Evolutionary conservation across 352 stramenopile species (phyloP).

Genomic region (Phytophthora pistaciae): DNA sequence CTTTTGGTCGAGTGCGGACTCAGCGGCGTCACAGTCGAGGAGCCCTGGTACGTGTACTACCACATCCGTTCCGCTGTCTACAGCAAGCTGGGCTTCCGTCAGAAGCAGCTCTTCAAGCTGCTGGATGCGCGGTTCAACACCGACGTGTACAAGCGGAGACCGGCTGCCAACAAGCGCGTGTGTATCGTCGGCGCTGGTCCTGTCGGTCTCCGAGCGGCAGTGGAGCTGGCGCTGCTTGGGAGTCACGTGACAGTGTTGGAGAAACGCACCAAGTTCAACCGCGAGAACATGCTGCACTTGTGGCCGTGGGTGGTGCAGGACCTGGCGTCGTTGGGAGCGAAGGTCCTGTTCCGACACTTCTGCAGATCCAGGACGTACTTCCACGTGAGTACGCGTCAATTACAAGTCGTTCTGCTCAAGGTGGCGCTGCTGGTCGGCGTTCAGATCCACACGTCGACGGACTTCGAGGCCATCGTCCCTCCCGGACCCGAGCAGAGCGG

Average conservation of each 20-base stretch:
- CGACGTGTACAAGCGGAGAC: slow-evolving; percentile 51
- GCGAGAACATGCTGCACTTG: slow-evolving; percentile 84
- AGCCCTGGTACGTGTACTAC: slow-evolving; percentile 61
- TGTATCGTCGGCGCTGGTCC: slow-evolving; percentile 75
- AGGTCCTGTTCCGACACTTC: slow-evolving; percentile 72
- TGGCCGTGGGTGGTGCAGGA: slow-evolving; percentile 87
- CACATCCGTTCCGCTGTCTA: slow-evolving; percentile 57
- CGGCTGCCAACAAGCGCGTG: slow-evolving; percentile 55
- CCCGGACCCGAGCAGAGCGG: slow-evolving; percentile 40
- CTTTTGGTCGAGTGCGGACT: slow-evolving; percentile 54
- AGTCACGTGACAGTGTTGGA: slow-evolving; percentile 75
- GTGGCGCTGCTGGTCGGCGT: slow-evolving; percentile 69
- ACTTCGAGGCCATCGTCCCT: slow-evolving; percentile 53
- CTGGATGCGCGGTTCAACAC: slow-evolving; percentile 55
- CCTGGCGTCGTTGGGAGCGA: slow-evolving; percentile 72
- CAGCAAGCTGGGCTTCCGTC: slow-evolving; percentile 61
- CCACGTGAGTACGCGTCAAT: slow-evolving; percentile 80
- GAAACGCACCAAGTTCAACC: slow-evolving; percentile 78
- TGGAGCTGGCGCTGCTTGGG: slow-evolving; percentile 73
- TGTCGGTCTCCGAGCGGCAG: slow-evolving; percentile 67
- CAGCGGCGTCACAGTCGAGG: slow-evolving; percentile 41
- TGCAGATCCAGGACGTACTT: slow-evolving; percentile 77
- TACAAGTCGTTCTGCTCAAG: slow-evolving; percentile 84
- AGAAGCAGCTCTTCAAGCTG: slow-evolving; percentile 74
- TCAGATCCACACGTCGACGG: slow-evolving; percentile 51